These are phyloP conservation scores for Yamadazyma sp. DNA, from an alignment of 1,139 yeast species.

Conservation along the genomic window DNA sequence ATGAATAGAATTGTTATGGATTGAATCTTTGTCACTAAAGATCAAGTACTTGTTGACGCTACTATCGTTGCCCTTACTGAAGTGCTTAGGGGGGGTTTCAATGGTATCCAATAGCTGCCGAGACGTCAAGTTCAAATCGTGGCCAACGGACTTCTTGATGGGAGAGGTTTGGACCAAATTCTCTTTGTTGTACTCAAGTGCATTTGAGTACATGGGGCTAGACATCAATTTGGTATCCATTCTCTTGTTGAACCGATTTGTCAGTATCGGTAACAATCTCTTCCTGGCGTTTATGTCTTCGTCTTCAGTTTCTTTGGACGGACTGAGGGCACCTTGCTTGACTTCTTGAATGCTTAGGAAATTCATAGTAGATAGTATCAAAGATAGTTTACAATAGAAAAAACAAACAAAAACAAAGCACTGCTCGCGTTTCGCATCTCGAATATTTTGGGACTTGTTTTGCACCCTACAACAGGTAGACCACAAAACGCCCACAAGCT, in stretches of 20 bases:
- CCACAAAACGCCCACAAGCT: too few relatives aligned
- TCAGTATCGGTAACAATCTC: slow-evolving; percentile 1
- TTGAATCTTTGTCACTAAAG: slow-evolving; percentile 9
- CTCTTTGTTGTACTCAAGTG: slow-evolving; percentile 6
- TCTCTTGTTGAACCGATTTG: slow-evolving; percentile 4
- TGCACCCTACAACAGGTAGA: too few relatives aligned
- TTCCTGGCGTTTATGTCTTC: not conserved
- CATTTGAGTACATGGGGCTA: slow-evolving; percentile 3
- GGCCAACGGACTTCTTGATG: slow-evolving; percentile 5
- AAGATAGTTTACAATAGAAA: not conserved
- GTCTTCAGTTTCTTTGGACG: not conserved
- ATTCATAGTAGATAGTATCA: not conserved
- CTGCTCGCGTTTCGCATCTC: not conserved
- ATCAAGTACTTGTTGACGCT: slow-evolving; percentile 8
- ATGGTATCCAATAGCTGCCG: slow-evolving; percentile 2
- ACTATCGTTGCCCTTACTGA: slow-evolving; percentile 6
- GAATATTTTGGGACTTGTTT: too few relatives aligned
- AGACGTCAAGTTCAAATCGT: slow-evolving; percentile 3
- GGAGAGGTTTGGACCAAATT: slow-evolving; percentile 10
- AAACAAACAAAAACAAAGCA: not conserved
- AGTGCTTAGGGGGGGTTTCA: slow-evolving; percentile 7
- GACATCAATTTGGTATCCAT: slow-evolving; percentile 4
- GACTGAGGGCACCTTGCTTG: not conserved
- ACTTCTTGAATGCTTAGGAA: not conserved
- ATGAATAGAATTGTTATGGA: slow-evolving; percentile 1